These are phyloP conservation scores for Solioccasus polychromus DNA, from an alignment of 768 basidiomycete genomes.

Conservation along the genomic window DNA sequence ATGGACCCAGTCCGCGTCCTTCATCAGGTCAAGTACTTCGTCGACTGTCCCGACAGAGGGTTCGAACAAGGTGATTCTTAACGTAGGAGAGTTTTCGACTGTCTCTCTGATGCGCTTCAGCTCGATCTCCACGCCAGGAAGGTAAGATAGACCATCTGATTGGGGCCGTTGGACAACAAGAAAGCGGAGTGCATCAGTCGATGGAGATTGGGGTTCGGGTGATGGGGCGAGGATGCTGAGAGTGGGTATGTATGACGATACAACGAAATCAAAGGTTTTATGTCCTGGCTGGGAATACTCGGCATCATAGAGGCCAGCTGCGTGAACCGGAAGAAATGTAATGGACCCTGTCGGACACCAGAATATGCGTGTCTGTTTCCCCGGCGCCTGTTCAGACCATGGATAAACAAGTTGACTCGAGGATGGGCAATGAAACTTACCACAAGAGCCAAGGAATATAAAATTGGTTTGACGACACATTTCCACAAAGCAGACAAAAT, in stretches of 20 bases:
- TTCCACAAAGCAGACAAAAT: not conserved
- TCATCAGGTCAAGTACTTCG: too few species aligned
- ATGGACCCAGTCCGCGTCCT: too few species aligned
- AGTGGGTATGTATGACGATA: constrained; percentile 30
- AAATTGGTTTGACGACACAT: constrained; percentile 1
- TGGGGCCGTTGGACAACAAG: not conserved
- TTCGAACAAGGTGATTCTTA: too few species aligned
- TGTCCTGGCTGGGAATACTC: not conserved
- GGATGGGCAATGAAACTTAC: not conserved
- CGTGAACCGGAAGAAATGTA: not conserved
- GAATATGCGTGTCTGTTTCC: not conserved
- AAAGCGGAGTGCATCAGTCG: not conserved
- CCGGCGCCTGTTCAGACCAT: not conserved
- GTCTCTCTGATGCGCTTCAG: too few species aligned
- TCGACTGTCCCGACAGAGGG: too few species aligned
- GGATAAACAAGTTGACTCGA: not conserved
- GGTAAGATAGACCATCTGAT: too few species aligned
- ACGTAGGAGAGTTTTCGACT: too few species aligned
- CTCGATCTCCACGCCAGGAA: too few species aligned
- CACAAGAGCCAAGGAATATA: not conserved
- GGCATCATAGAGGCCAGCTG: not conserved
- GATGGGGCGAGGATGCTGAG: constrained; percentile 14
- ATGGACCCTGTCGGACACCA: not conserved
- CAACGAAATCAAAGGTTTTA: not conserved
- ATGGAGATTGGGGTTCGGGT: not conserved